Evolutionary conservation across 345 rosid species (phyloP), one percentile per base, ranked within the genome.

Genomic region (Erysimum cheiranthoides): DNA sequence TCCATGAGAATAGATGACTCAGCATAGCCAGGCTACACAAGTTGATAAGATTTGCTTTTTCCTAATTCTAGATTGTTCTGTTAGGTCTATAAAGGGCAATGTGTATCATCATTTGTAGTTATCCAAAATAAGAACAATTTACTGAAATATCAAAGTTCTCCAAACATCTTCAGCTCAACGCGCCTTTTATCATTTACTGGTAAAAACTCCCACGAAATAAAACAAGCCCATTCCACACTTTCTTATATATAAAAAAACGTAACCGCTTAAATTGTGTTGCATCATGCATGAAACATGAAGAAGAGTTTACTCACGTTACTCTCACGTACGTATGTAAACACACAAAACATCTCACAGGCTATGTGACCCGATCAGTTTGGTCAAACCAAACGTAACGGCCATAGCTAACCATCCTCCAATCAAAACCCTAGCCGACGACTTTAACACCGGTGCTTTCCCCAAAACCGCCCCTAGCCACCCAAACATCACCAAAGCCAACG

Each of bases 381-480:
- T 91, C 35, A 93, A 66, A 10, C 93, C 97, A 73, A 83, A 93
- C 11, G 98, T 93, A 30, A 91, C 61, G 3, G 87, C 97, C 97
- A 93, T 93, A 35, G 98, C 98, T 35, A 91, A 40, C 92, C 97
- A 89, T 3, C 98, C 98, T 5, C 98, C 98, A 12, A 89, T 16
- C 82, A 93, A 78, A 71, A 93, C 97, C 85, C 98, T 84, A 36
- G n/a, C 69, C 5, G 87, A 52, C 8, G 97, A 88, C 72, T 66
- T 76, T 42, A 82, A 46, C 43, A 59, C 77, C 1, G 93, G 90
- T 5, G 90, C 89, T 79, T 85, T 88, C 68, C 98, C 98, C 43
- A 93, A 62, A 58, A 87, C 80, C 5, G 97, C 92, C 4, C 97
- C 98, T 36, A 91, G 54, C 90, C 89, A 84, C 8, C 97, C 98